Percentiles rank a stretch among this genome's conserved stretches.
These are phyloP conservation scores for Ballota nigra DNA, from an alignment of 257 asterid species.

Conservation along the genomic window DNA sequence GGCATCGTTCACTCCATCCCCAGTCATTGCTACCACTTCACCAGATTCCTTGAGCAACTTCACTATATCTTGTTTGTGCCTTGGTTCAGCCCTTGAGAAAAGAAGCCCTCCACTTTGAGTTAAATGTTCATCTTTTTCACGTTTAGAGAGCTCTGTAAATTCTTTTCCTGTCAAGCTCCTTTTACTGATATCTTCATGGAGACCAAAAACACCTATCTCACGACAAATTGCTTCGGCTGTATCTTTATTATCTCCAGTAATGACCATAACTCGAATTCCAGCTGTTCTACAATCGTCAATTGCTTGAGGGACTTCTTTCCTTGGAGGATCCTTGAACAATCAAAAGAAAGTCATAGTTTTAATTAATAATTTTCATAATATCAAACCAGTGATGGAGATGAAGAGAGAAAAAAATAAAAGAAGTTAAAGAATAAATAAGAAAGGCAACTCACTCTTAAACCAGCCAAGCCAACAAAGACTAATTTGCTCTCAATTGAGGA, in stretches of 20 bases:
- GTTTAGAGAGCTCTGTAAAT: constrained; percentile 61
- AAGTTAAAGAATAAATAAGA: not conserved
- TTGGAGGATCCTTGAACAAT: constrained; percentile 82
- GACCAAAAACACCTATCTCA: constrained; percentile 91
- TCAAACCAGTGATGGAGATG: not conserved
- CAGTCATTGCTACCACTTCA: constrained; percentile 99
- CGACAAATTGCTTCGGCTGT: constrained; percentile 98
- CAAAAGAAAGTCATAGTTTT: not conserved
- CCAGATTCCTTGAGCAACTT: constrained; percentile 93
- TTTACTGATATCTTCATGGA: constrained; percentile 60
- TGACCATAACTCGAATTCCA: constrained; percentile 97
- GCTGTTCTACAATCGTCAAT: constrained; percentile 95
- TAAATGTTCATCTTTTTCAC: constrained; percentile 54
- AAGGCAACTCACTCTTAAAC: constrained; percentile 79
- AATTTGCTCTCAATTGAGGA: constrained; percentile 82
- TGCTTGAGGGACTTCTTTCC: constrained; percentile 95
- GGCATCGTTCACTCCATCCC: constrained; percentile 99
- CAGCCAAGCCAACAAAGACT: constrained; percentile 90
- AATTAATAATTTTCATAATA: not conserved
- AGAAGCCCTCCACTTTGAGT: constrained; percentile 85
- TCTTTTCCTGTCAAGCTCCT: constrained; percentile 92
- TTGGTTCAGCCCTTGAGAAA: constrained; percentile 99
- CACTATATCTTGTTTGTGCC: constrained; percentile 97
- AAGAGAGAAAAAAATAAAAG: not conserved
- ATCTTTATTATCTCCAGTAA: constrained; percentile 92